A percentile compares a stretch with the other conserved stretches of the same genome.
phyloP scores from a whole-genome alignment of 2,329 filamentous ascomycete species.

The Fusarium camptoceras region DNA sequence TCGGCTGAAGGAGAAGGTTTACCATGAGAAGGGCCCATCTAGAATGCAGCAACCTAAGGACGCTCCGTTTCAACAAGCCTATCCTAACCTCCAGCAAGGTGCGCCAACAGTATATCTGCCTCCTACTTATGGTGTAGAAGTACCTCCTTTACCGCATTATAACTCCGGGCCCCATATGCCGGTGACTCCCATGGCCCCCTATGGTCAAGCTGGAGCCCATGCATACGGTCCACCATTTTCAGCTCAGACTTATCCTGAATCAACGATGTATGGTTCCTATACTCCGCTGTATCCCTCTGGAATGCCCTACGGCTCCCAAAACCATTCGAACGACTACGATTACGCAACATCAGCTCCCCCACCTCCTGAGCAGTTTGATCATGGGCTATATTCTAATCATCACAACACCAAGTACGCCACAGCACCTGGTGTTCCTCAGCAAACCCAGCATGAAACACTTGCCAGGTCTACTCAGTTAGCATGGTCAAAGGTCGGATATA shows the following conservation, averaged over 20 bases:
- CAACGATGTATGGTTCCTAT: conserved; percentile 28
- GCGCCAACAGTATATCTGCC: conserved; percentile 25
- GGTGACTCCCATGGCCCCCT: conserved; percentile 11
- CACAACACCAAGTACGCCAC: conserved; percentile 4
- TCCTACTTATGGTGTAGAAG: conserved; percentile 30
- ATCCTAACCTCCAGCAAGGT: conserved; percentile 25
- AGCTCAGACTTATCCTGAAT: conserved; percentile 23
- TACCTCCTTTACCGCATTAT: conserved; percentile 11
- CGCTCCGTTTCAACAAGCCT: conserved; percentile 8
- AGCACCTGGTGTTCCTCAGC: conserved; percentile 48
- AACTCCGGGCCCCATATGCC: conserved; percentile 12
- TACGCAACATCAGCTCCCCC: conserved; percentile 11
- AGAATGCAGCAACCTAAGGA: conserved; percentile 4
- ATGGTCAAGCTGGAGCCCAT: conserved; percentile 19
- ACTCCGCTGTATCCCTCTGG: conserved; percentile 12
- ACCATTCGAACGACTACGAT: conserved; percentile 13
- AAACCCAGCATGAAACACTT: conserved; percentile 63
- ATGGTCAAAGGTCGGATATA: conserved; percentile 70
- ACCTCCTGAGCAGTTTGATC: conserved; percentile 1
- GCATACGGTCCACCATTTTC: conserved; percentile 26
- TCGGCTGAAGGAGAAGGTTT: conserved; percentile 48
- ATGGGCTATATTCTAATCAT: conserved; percentile 15
- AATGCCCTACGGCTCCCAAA: conserved; percentile 6
- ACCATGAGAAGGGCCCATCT: conserved; percentile 20
- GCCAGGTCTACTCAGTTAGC: conserved; percentile 67